phyloP scores from a whole-genome alignment of 2,329 filamentous ascomycete genomes.

The Xylaria polymorpha region DNA sequence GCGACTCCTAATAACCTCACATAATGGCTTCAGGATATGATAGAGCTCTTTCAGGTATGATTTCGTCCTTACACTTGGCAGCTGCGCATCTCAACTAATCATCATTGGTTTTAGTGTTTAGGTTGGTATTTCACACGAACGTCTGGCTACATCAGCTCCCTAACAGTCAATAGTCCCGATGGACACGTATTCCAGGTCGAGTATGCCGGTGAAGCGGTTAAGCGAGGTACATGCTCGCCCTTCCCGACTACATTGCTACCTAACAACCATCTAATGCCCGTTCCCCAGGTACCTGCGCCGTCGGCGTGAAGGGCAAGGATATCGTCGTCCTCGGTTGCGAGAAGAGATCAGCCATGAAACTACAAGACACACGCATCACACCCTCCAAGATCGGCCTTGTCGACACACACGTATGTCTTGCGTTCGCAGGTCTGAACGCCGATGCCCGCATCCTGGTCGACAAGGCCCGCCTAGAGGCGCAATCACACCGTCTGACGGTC shows the following conservation, averaged over 20 bases:
- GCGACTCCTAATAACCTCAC: constrained; percentile 28
- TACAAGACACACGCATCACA: constrained; percentile 98
- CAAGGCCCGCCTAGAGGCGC: constrained; percentile 96
- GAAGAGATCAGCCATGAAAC: constrained; percentile 98
- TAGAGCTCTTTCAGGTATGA: constrained; percentile 96
- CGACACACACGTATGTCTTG: constrained; percentile 95
- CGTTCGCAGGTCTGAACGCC: constrained; percentile 96
- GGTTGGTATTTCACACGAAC: constrained; percentile 61
- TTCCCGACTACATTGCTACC: constrained; percentile 8
- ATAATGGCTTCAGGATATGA: constrained; percentile 95
- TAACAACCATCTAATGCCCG: constrained; percentile 32
- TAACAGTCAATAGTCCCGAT: constrained; percentile 81
- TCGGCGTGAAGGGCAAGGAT: constrained; percentile 94
- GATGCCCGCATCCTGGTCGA: constrained; percentile 98
- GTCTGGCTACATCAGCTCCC: constrained; percentile 43
- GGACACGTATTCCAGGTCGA: constrained; percentile 99
- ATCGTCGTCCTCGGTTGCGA: constrained; percentile 98
- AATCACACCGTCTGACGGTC: constrained; percentile 95
- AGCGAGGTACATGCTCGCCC: constrained; percentile 76
- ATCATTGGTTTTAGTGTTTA: constrained; percentile 75
- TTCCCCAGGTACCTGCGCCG: constrained; percentile 86
- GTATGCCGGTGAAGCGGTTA: constrained; percentile 98
- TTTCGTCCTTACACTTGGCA: constrained; percentile 47
- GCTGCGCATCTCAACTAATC: constrained; percentile 56
- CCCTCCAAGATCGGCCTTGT: constrained; percentile 98